Percentiles rank a stretch among this genome's conserved stretches.
Evolutionary conservation across 495 filamentous ascomycete genomes (phyloP).

Genomic region (Articulospora tetracladia): DNA sequence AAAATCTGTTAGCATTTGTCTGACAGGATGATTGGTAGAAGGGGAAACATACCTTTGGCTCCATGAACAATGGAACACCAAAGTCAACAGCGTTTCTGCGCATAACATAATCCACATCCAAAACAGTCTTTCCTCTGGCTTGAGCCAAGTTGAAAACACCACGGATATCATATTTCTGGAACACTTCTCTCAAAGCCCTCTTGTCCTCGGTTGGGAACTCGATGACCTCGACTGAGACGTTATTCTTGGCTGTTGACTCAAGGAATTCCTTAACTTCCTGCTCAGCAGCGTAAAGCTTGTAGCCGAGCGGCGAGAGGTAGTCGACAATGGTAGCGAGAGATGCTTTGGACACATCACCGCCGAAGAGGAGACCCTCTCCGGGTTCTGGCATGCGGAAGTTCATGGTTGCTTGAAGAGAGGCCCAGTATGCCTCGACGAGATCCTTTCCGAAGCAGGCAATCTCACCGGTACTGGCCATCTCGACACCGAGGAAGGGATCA

Average conservation of each 20-base stretch:
- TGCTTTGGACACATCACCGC: constrained; percentile 70
- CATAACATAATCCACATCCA: constrained; percentile 98
- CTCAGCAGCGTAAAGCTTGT: constrained; percentile 88
- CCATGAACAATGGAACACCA: constrained; percentile 96
- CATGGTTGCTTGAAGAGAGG: constrained; percentile 94
- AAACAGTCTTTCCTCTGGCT: constrained; percentile 73
- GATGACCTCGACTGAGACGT: constrained; percentile 78
- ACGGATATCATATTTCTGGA: constrained; percentile 93
- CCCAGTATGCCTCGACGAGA: constrained; percentile 95
- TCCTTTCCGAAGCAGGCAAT: constrained; percentile 98
- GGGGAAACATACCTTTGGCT: constrained; percentile 76
- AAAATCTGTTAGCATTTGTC: constrained; percentile 20
- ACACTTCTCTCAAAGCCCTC: constrained; percentile 89
- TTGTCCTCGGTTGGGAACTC: constrained; percentile 98
- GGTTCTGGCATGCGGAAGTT: constrained; percentile 95
- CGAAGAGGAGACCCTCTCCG: constrained; percentile 91
- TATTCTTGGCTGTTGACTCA: constrained; percentile 62
- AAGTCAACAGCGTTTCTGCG: constrained; percentile 95
- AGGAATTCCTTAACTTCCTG: constrained; percentile 76
- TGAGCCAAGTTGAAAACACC: constrained; percentile 95
- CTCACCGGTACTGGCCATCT: constrained; percentile 96
- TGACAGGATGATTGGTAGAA: constrained; percentile 10
- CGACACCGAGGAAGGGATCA: constrained; percentile 95
- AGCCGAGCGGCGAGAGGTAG: constrained; percentile 81
- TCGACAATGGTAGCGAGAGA: constrained; percentile 72